These are phyloP conservation scores for Kwoniella shandongensis DNA, from an alignment of 768 basidiomycete genomes.

Conservation along the genomic window DNA sequence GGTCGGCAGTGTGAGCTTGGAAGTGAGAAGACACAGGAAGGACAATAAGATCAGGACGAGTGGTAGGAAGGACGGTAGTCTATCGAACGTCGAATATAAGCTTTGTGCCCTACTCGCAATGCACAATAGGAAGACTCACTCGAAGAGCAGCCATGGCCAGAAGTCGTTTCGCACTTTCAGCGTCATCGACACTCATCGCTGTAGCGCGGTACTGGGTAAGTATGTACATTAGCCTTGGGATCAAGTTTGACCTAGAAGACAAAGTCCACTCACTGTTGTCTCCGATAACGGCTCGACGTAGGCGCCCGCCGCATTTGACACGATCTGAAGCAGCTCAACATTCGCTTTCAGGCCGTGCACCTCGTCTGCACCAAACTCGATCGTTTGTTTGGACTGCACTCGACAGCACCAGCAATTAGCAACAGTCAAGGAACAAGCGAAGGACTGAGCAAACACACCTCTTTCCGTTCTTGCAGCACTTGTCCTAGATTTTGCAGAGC, in stretches of 20 bases:
- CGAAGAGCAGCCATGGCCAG: conserved; percentile 6
- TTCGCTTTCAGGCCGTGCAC: not conserved
- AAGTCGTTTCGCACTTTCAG: conserved; percentile 11
- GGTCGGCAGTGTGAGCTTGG: conserved; percentile 4
- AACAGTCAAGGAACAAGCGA: not conserved
- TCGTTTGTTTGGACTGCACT: conserved; percentile 8
- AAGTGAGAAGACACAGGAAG: conserved; percentile 9
- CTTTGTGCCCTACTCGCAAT: not conserved
- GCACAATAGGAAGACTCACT: not conserved
- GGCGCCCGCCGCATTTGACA: conserved; percentile 18
- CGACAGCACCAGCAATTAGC: not conserved
- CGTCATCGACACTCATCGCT: conserved; percentile 12
- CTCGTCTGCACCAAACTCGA: conserved; percentile 6
- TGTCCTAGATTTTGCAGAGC: not conserved
- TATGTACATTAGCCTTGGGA: not conserved
- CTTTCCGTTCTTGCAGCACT: conserved; percentile 1
- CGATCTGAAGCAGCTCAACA: conserved; percentile 5
- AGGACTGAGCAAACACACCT: not conserved
- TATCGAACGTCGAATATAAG: not conserved
- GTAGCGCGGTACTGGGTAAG: conserved; percentile 11
- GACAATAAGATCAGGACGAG: conserved; percentile 5
- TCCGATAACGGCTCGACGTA: conserved; percentile 13
- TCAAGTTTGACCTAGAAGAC: not conserved
- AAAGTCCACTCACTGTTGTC: conserved; percentile 3
- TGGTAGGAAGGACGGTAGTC: conserved; percentile 5